Evolutionary conservation across 352 stramenopile genomes (phyloP), one percentile per base, ranked within the genome.

Genomic region (Sclerospora graminicola): DNA sequence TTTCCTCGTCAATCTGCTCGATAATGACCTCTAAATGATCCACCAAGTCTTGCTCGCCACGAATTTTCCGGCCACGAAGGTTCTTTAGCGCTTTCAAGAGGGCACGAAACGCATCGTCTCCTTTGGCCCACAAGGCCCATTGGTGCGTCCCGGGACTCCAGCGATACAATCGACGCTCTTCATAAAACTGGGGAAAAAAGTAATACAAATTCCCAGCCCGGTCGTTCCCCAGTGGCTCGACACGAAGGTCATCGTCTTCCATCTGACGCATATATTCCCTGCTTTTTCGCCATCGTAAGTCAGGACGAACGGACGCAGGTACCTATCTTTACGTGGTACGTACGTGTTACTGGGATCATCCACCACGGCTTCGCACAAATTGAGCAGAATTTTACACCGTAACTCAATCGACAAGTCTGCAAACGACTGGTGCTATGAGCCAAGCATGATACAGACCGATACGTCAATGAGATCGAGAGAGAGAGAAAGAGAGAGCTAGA

Each of bases 121-220:
- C 77, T 42, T 89, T 89, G 7, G 63, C 80, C 80, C 80, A 92
- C 7, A 92, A 45, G n/a, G 45, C 45, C 80, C 80, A 92, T 19
- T 72, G 40, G 8, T 69, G 51, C 14, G 60, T 76, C 34, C 67
- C 53, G 10, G 45, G 20, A 24, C 80, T 52, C 15, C 83, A 49
- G 23, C 73, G 67, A 53, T 92, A 92, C 32, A 92, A 41, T 35
- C 80, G 73, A 5, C 80, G 72, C 48, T 92, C 80, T 41, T 85
- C 68, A 47, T 87, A 92, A 43, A 92, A 92, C 58, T 92, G 77
- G 6, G 80, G 74, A 40, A 89, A 92, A 52, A 87, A 92, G 40
- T 78, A 92, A 49, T 74, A 92, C 7, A 72, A 36, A 26, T 89
- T 89, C 8, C 80, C 80, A 9, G 60, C 66, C 8, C 80, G 80